Conservation (phyloP, 164 flowering plant genomes). For the Chimonanthus salicifolius region DNA sequence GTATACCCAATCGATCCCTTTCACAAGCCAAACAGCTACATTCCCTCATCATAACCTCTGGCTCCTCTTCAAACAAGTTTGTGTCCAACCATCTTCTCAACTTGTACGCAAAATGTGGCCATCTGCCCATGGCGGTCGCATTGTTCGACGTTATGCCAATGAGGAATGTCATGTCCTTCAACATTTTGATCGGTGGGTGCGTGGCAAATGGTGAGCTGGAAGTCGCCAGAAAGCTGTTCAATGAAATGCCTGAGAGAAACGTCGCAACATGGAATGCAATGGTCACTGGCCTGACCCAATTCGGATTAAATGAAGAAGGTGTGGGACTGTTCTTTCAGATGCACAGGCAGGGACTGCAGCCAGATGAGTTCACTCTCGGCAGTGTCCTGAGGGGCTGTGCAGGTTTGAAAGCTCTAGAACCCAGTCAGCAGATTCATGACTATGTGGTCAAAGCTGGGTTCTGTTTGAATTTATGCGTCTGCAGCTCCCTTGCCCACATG, state of each 20-base stretch:
- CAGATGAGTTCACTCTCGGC: constrained; percentile 28
- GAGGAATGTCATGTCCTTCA: constrained; percentile 58
- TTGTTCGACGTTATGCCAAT: constrained; percentile 46
- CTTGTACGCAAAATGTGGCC: constrained; percentile 48
- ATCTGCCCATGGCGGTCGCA: constrained; percentile 19
- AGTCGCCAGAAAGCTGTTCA: constrained; percentile 48
- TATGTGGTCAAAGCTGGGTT: constrained; percentile 46
- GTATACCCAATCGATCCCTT: constrained; percentile 36
- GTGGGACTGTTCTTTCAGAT: constrained; percentile 36
- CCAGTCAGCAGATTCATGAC: constrained; percentile 35
- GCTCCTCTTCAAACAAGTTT: constrained; percentile 49
- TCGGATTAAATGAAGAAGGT: constrained; percentile 51
- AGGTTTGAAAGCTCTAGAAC: constrained; percentile 9
- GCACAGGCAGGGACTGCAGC: constrained; percentile 16
- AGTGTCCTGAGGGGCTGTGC: constrained; percentile 27
- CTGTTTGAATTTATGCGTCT: constrained; percentile 45
- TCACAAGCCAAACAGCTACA: constrained; percentile 46
- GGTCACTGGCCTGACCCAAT: constrained; percentile 49
- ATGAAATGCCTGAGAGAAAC: constrained; percentile 57
- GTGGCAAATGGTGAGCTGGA: constrained; percentile 47
- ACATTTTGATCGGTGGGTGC: constrained; percentile 54
- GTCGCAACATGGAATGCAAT: constrained; percentile 69
- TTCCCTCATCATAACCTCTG: constrained; percentile 44
- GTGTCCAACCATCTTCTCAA: constrained; percentile 58
- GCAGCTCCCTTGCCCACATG: constrained; percentile 74